phyloP scores from a whole-genome alignment of 306 rosid species.

The Rosa persica region DNA sequence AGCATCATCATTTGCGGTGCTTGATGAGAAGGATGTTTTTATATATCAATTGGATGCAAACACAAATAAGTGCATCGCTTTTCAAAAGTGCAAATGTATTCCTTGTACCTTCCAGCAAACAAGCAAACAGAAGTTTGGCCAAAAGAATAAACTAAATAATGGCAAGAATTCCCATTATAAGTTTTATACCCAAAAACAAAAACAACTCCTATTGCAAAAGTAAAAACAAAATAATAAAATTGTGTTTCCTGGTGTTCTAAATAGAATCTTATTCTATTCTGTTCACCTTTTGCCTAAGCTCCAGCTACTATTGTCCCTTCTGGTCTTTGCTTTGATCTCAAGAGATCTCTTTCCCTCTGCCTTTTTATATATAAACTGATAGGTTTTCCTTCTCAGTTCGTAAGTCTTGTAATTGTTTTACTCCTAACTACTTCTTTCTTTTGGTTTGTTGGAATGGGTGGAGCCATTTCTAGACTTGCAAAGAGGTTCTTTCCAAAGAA shows the following conservation, averaged over 20 bases:
- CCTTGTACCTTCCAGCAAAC: conserved; percentile 9
- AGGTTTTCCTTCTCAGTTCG: neutral
- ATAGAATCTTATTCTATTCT: conserved; percentile 34
- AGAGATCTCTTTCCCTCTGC: conserved; percentile 25
- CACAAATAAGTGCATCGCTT: conserved; percentile 17
- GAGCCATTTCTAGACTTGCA: conserved; percentile 26
- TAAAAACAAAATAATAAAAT: conserved; percentile 8
- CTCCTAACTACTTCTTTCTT: neutral
- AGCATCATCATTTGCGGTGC: conserved; percentile 6
- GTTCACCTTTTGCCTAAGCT: conserved; percentile 14
- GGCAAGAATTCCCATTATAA: conserved; percentile 12
- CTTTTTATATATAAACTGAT: neutral
- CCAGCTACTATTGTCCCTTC: conserved; percentile 16
- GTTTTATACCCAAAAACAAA: neutral
- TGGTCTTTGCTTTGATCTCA: conserved; percentile 28
- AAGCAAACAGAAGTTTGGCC: conserved; percentile 11
- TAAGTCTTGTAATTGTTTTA: neutral
- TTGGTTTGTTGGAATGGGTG: conserved; percentile 36
- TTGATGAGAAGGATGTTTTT: conserved; percentile 11
- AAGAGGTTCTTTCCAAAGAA: conserved; percentile 38
- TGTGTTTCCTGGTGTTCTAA: conserved; percentile 9
- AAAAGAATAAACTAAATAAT: neutral
- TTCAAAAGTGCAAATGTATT: conserved; percentile 10
- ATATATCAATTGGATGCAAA: conserved; percentile 1
- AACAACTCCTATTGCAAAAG: neutral